phyloP scores from a whole-genome alignment of 2,329 filamentous ascomycete species.

The Sporothrix brasiliensis region DNA sequence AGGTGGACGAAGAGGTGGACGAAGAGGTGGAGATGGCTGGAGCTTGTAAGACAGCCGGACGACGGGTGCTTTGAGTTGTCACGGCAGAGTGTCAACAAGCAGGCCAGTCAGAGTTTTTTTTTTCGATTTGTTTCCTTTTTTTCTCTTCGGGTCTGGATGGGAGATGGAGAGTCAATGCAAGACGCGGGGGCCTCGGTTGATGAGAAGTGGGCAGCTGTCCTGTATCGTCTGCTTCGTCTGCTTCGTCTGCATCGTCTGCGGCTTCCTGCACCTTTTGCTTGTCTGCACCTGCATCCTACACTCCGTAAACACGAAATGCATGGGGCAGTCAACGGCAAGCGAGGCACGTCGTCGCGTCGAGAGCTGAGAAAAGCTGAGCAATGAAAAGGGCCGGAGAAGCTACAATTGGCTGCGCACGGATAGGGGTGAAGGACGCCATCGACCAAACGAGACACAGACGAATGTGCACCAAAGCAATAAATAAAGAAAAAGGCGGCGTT shows the following conservation, averaged over 20 bases:
- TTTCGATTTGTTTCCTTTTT: background rate
- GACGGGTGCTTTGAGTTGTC: slow-evolving; percentile 1
- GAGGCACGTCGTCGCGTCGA: background rate
- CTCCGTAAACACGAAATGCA: background rate
- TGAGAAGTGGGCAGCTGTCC: background rate
- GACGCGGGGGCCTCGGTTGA: background rate
- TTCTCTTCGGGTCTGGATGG: background rate
- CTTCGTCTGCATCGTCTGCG: too few relatives aligned
- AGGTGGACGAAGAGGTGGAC: background rate
- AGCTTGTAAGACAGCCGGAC: slow-evolving; percentile 13
- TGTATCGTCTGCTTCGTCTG: background rate
- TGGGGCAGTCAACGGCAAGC: background rate
- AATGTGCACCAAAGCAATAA: background rate
- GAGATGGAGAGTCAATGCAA: slow-evolving; percentile 8
- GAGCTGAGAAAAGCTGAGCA: background rate
- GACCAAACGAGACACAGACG: background rate
- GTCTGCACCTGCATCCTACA: background rate
- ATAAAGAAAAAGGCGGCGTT: background rate
- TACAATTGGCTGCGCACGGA: background rate
- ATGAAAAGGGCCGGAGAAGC: background rate
- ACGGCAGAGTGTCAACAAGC: background rate
- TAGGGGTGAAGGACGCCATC: slow-evolving; percentile 5
- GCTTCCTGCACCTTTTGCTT: background rate
- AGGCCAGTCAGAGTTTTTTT: background rate
- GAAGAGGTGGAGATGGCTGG: background rate